Percentiles rank a stretch among this genome's conserved stretches.
These are phyloP conservation scores for Botrytis hyacinthi DNA, from an alignment of 2,329 filamentous ascomycete genomes.

Conservation along the genomic window DNA sequence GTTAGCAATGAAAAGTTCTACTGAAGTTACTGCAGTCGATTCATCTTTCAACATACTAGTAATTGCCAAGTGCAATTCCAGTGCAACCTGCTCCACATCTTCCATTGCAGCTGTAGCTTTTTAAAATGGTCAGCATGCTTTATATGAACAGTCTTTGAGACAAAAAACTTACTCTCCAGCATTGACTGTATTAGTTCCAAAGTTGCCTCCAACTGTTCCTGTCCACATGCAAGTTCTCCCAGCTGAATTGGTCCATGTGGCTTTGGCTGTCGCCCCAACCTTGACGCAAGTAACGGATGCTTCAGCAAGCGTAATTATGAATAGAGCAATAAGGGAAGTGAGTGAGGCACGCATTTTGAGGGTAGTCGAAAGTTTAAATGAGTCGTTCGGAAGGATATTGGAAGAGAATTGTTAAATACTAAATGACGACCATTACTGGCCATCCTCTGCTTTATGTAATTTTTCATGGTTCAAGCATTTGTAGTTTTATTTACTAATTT, in stretches of 20 bases:
- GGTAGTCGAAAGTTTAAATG: neutral
- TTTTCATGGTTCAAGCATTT: neutral
- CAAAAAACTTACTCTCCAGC: conserved; percentile 46
- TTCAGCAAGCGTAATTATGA: neutral
- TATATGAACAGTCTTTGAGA: neutral
- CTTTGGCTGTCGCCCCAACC: conserved; percentile 45
- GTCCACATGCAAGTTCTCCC: conserved; percentile 46
- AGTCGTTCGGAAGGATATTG: neutral
- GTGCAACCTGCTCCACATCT: conserved; percentile 49
- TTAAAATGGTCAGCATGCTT: neutral
- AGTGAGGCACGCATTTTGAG: neutral
- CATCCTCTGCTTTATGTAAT: neutral
- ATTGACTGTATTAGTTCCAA: conserved; percentile 42
- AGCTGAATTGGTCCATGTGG: conserved; percentile 47
- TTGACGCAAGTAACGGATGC: conserved; percentile 42
- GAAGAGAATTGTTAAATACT: neutral
- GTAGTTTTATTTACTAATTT: neutral
- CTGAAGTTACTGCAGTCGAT: neutral
- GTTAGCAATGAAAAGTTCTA: neutral
- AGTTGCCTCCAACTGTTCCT: conserved; percentile 49
- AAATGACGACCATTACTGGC: neutral
- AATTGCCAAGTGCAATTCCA: conserved; percentile 46
- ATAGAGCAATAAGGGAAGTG: neutral
- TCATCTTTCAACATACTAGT: conserved; percentile 37
- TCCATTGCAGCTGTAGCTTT: conserved; percentile 50